A percentile compares a stretch with the other conserved stretches of the same genome.
phyloP scores from a whole-genome alignment of 1,284 basidiomycete species.

The Wolfiporia cocos region DNA sequence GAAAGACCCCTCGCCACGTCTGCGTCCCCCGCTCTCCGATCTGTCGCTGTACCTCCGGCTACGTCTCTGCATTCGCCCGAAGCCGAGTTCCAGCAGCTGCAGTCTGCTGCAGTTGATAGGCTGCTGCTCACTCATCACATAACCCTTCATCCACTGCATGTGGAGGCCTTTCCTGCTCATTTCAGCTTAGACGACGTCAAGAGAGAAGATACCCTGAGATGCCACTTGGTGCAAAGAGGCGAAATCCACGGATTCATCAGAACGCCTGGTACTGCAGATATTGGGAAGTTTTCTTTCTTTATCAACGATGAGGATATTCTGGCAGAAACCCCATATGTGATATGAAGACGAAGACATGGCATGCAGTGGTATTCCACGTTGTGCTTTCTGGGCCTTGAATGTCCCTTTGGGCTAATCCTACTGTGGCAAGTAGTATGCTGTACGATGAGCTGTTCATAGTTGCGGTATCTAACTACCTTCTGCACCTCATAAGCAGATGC shows the following conservation, averaged over 20 bases:
- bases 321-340: no score
- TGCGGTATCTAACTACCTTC: no score
- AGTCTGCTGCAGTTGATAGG: not conserved
- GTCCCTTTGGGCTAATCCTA: no score
- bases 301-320: conserved; percentile 19
- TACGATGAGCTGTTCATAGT: no score
- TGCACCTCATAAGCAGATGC: no score
- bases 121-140: conserved; percentile 13
- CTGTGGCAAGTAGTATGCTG: no score
- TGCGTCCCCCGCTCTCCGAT: not conserved
- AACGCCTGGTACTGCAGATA: conserved; percentile 20
- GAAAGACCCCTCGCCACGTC: conserved; percentile 7
- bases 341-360: no score
- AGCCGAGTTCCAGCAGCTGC: no score
- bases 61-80: not conserved
- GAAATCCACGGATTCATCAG: conserved; percentile 27
- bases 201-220: conserved; percentile 21
- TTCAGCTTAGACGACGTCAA: conserved; percentile 21
- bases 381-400: no score
- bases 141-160: conserved; percentile 20
- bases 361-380: no score
- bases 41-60: not conserved
- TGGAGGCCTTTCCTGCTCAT: conserved; percentile 21
- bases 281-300: conserved; percentile 19
- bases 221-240: conserved; percentile 16